These are phyloP conservation scores for Ocimum tenuiflorum DNA, from an alignment of 257 asterid species.

Conservation along the genomic window DNA sequence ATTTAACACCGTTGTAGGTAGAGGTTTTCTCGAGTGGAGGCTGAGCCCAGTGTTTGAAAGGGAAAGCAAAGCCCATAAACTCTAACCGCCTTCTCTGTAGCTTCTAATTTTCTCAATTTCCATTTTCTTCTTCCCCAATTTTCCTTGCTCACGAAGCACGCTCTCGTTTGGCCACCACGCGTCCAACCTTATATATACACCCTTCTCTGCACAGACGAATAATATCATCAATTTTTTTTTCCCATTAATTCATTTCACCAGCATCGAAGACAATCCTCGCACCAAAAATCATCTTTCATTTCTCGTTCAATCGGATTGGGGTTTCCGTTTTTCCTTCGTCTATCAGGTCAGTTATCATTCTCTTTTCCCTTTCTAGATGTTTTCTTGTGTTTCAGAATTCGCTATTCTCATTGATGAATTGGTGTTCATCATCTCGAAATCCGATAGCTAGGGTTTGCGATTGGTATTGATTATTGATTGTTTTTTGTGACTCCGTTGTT, in stretches of 20 bases:
- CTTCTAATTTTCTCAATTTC: background rate
- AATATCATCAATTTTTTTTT: background rate
- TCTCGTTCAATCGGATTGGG: constrained; percentile 10
- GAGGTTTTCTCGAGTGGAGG: too few species aligned
- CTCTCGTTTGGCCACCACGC: constrained; percentile 38
- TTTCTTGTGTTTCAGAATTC: background rate
- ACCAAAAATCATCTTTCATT: background rate
- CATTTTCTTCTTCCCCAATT: background rate
- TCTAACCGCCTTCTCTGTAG: background rate
- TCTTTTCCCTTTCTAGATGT: background rate
- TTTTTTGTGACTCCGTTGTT: background rate
- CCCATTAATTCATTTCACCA: constrained; percentile 1
- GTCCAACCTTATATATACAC: constrained; percentile 21
- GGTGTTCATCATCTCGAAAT: background rate
- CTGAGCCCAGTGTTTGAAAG: too few species aligned
- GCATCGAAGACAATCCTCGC: background rate
- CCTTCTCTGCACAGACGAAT: too few species aligned
- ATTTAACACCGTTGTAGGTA: too few species aligned
- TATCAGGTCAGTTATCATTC: constrained; percentile 11
- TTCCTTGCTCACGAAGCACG: constrained; percentile 1
- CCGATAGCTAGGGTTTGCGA: constrained; percentile 5
- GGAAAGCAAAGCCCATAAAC: too few species aligned
- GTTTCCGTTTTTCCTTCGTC: constrained; percentile 8
- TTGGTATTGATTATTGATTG: background rate
- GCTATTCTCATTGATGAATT: background rate